Conservation (phyloP, 441 rosid genomes). For the Aquilaria agallochum region DNA sequence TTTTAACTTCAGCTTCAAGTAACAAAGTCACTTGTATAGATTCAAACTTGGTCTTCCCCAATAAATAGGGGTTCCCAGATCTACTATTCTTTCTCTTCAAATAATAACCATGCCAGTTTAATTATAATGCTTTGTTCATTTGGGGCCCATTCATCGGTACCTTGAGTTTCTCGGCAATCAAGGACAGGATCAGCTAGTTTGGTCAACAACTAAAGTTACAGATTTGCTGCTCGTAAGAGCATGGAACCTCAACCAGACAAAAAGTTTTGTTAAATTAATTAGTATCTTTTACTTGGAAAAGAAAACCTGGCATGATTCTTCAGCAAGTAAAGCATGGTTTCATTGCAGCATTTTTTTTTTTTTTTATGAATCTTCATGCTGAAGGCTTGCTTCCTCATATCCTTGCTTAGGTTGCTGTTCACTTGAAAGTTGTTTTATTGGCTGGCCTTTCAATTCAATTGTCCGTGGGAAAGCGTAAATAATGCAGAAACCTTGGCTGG, state of each 20-base stretch:
- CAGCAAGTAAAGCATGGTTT: no score
- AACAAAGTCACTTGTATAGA: slow-evolving; percentile 28
- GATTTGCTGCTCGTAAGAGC: background rate
- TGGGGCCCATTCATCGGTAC: background rate
- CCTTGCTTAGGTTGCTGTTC: slow-evolving; percentile 25
- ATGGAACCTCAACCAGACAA: slow-evolving; percentile 6
- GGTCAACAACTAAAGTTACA: background rate
- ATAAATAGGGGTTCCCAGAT: slow-evolving; percentile 3
- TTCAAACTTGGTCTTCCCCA: slow-evolving; percentile 11
- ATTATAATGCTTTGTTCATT: background rate
- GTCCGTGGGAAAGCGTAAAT: slow-evolving; percentile 17
- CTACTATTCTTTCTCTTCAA: background rate
- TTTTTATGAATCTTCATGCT: no score
- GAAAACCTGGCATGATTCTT: no score
- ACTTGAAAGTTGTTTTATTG: slow-evolving; percentile 18
- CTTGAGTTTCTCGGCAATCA: background rate
- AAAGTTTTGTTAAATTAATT: slow-evolving; percentile 11
- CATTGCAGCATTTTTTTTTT: no score
- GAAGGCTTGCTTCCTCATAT: slow-evolving; percentile 11
- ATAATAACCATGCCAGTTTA: background rate
- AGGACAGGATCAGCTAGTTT: no score
- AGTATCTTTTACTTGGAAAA: no score
- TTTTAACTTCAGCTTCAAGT: slow-evolving; percentile 21
- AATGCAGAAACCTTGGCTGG: slow-evolving; percentile 30
- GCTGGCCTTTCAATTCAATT: slow-evolving; percentile 8